Conservation (phyloP, 2,329 filamentous ascomycete genomes). For the Stemphylium beticola region DNA sequence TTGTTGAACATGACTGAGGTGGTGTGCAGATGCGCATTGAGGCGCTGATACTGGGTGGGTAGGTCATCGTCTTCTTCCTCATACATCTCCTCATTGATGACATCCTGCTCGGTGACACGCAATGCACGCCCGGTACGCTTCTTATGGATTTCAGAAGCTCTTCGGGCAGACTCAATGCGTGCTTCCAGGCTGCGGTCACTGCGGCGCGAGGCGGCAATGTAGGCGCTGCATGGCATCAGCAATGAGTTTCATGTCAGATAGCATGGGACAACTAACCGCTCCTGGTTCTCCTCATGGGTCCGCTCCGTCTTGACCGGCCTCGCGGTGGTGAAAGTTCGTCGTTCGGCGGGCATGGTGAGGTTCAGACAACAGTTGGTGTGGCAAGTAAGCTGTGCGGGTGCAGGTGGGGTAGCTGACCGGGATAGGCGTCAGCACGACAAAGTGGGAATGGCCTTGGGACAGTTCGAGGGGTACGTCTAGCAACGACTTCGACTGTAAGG, state of each 20-base stretch:
- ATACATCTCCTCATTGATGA: conserved; percentile 93
- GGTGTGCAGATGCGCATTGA: conserved; percentile 68
- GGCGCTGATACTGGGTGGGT: conserved; percentile 68
- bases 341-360: conserved; percentile 49
- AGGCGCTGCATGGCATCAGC: conserved; percentile 65
- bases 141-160: conserved; percentile 91
- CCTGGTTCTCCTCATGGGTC: conserved; percentile 81
- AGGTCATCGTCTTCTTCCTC: conserved; percentile 90
- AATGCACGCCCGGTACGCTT: conserved; percentile 82
- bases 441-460: conserved; percentile 1
- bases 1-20: conserved; percentile 67
- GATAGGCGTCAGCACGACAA: conserved; percentile 8
- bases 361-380: conserved; percentile 5
- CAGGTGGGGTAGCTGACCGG: conserved; percentile 15
- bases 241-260: neutral
- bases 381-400: conserved; percentile 18
- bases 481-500: conserved; percentile 28
- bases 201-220: conserved; percentile 87
- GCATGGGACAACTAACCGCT: conserved; percentile 56
- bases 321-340: conserved; percentile 40
- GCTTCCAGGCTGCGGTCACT: conserved; percentile 88
- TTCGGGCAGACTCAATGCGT: conserved; percentile 81
- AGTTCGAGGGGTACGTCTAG: conserved; percentile 25
- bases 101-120: conserved; percentile 83
- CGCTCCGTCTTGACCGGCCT: conserved; percentile 69